A percentile compares a stretch with the other conserved stretches of the same genome.
These are phyloP conservation scores for Helianthus annuus DNA, from an alignment of 129 eudicot species.

Conservation along the genomic window HanXRQr2.0-SUNRISE NC_035448.2:39686337-39686836, in stretches of 20 bases:
- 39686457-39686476: constrained; percentile 7
- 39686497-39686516: constrained; percentile 79
- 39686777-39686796: constrained; percentile 7
- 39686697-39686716: constrained; percentile 83
- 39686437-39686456: constrained; percentile 16
- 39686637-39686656: constrained; percentile 55
- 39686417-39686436: not conserved
- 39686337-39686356: constrained; percentile 87
- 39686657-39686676: constrained; percentile 82
- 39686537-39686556: constrained; percentile 67
- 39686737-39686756: constrained; percentile 28
- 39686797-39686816: constrained; percentile 69
- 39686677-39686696: constrained; percentile 80
- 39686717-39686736: constrained; percentile 91
- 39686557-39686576: constrained; percentile 73
- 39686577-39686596: constrained; percentile 1
- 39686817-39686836: constrained; percentile 76
- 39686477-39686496: constrained; percentile 41
- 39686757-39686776: constrained; percentile 4
- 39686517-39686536: constrained; percentile 81
- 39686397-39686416: not conserved
- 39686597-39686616: not conserved
- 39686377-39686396: not conserved
- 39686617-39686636: constrained; percentile 11
- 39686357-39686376: constrained; percentile 55